Percentiles rank a stretch among this genome's conserved stretches.
phyloP scores from a whole-genome alignment of 306 rosid genomes.

The Quercus ilex region DNA sequence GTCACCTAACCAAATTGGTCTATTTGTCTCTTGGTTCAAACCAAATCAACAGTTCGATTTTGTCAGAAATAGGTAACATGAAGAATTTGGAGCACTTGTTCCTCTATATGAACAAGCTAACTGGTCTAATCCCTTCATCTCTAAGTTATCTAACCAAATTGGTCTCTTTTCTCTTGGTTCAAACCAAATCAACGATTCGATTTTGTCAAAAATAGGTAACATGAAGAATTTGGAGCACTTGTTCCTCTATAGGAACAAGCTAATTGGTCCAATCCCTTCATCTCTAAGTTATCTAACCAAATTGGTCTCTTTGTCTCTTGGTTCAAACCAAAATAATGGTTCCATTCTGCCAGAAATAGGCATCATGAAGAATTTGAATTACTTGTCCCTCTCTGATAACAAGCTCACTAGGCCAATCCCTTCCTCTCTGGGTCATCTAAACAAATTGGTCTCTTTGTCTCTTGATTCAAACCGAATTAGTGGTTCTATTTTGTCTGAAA shows the following conservation, averaged over 20 bases:
- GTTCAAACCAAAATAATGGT: too few species aligned
- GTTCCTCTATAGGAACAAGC: too few species aligned
- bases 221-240: background rate
- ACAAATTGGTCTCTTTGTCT: too few species aligned
- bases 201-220: background rate
- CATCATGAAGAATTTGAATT: background rate
- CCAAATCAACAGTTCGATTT: background rate
- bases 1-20: background rate
- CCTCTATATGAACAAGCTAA: background rate
- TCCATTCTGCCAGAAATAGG: too few species aligned
- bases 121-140: background rate
- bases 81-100: background rate
- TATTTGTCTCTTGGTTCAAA: background rate
- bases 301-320: too few species aligned
- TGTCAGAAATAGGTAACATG: background rate
- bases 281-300: too few species aligned
- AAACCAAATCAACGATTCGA: background rate
- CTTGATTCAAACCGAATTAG: too few species aligned
- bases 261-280: too few species aligned
- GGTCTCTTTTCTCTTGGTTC: background rate
- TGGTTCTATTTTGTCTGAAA: too few species aligned
- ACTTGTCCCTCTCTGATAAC: background rate
- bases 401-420: background rate
- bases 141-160: background rate
- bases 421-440: background rate